phyloP scores from a whole-genome alignment of 768 basidiomycete genomes.

The Lactifluus piperatus region DNA sequence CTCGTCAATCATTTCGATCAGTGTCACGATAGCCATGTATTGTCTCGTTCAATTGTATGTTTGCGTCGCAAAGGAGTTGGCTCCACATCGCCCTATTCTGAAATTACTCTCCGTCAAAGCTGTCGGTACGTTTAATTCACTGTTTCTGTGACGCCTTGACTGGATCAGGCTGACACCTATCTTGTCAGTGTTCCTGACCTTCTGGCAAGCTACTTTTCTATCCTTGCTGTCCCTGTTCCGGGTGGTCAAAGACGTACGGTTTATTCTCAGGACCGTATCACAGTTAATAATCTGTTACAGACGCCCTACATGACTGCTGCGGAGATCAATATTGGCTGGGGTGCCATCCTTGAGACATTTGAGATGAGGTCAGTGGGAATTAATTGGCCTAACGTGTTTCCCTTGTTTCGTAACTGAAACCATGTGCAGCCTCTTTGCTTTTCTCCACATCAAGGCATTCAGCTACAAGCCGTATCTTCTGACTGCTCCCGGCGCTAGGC shows the following conservation, averaged over 20 bases:
- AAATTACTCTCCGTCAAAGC: conserved; percentile 69
- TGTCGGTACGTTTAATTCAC: conserved; percentile 39
- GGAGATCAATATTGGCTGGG: conserved; percentile 64
- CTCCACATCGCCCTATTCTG: conserved; percentile 50
- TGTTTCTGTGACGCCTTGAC: not conserved
- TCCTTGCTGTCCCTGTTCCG: conserved; percentile 47
- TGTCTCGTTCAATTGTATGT: conserved; percentile 66
- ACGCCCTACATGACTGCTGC: conserved; percentile 63
- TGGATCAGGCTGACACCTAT: not conserved
- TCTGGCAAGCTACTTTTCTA: conserved; percentile 65
- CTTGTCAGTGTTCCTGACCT: conserved; percentile 54
- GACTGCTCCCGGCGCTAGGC: conserved; percentile 26
- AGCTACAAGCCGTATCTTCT: conserved; percentile 52
- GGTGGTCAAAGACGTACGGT: conserved; percentile 52
- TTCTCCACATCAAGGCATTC: conserved; percentile 66
- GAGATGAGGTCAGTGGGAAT: conserved; percentile 57
- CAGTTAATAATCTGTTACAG: conserved; percentile 26
- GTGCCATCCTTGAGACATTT: conserved; percentile 58
- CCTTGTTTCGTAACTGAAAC: not conserved
- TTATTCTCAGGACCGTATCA: not conserved
- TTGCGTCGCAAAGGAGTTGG: conserved; percentile 43
- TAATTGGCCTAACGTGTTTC: conserved; percentile 13
- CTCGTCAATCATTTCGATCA: conserved; percentile 50
- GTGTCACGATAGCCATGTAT: conserved; percentile 73
- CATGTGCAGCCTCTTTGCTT: conserved; percentile 48